Evolutionary conservation across 306 rosid species (phyloP), one percentile per base, ranked within the genome.

Genomic region (Cucumis hystrix): DNA sequence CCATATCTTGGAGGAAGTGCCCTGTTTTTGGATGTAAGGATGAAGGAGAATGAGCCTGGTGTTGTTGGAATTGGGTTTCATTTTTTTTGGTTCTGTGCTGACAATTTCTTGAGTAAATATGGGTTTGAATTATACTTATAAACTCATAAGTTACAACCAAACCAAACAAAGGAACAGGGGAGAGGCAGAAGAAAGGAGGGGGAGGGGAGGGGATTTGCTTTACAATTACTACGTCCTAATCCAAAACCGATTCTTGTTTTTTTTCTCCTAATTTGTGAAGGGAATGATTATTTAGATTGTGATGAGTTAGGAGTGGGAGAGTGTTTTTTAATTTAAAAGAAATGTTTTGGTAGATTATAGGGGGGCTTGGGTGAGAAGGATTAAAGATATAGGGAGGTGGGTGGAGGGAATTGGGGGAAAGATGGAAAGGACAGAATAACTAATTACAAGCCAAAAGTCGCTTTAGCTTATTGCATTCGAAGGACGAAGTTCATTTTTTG

Each of bases 31-130:
- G 85, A 95, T 92, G 73, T 95, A 95, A 10, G 99, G 99, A 69
- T 95, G 99, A 70, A 95, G 97, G 74, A 95, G 99, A 77, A 95
- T 95, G 69, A 95, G 89, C 83, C 92, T 95, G 15, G 99, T 92
- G 86, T 90, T 89, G 58, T 20, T 77, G 77, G 84, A 84, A 64
- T 65, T 83, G 95, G 86, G 88, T 85, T 91, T 93, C 93, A 89
- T 91, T 11, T 60, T 33, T 23, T 56, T 78, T 73, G 23, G 4
- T 51, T 51, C 18, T 51, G 56, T 51, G 56, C 7, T 51, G 23
- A 55, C 9, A 55, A 18, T 6, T 16, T 17, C 9, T 54, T 16
- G 58, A 40, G 25, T 7, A 65, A 72, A 61, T 33, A 28, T 80
- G 77, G 71, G 60, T 40, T 81, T 77, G 40, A 3, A 39, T 76